Base-by-base conservation (phyloP, 2,329 filamentous ascomycete species). In the Claviceps arundinis region DNA sequence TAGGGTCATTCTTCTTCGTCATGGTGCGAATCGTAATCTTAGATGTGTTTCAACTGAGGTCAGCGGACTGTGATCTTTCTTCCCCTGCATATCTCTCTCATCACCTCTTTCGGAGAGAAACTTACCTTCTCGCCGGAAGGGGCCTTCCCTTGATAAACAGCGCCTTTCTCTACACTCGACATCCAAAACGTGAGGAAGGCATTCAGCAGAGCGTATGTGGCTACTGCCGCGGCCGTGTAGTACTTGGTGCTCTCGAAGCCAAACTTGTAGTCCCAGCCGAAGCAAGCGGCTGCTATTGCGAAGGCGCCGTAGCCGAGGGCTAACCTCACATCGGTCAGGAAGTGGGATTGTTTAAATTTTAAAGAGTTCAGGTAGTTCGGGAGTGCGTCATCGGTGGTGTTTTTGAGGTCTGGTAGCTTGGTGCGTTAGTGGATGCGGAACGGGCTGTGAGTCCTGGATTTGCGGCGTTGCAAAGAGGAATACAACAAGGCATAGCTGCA, bases 301-400 rank as follows among this genome's bases (percentile, higher is more conserved):
- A 97, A 89, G 55, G 89, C 87, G 19, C 75, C 69, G 70, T 94
- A 97, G 57, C 93, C 93, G 8, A 98, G 75, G 0, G 74, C 77
- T 46, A 98, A 82, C 51, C 89, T 87, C 47, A 94, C 79, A 63
- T 97, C 90, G 61, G 83, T 81, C 47, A 93, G 82, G 53, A 70
- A 77, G 71, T 97, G 85, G 57, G 86, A 83, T 70, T 95, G 89
- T 56, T 73, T 78, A 75, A 96, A 96, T 59, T 77, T 83, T 66
- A 97, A 82, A 37, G 82, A 87, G 70, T 88, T 91, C 57, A 98
- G 82, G 73, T 97, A 97, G 71, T 93, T 89, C 54, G 87, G 82
- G 55, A 98, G 84, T 53, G 90, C 89, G 71, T 98, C 93, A 72
- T 98, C 93, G 59, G 87, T 89, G 41, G 90, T 94, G 73, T 93